These are phyloP conservation scores for Cryphonectria radicalis DNA, from an alignment of 2,329 filamentous ascomycete genomes.

Conservation along the genomic window DNA sequence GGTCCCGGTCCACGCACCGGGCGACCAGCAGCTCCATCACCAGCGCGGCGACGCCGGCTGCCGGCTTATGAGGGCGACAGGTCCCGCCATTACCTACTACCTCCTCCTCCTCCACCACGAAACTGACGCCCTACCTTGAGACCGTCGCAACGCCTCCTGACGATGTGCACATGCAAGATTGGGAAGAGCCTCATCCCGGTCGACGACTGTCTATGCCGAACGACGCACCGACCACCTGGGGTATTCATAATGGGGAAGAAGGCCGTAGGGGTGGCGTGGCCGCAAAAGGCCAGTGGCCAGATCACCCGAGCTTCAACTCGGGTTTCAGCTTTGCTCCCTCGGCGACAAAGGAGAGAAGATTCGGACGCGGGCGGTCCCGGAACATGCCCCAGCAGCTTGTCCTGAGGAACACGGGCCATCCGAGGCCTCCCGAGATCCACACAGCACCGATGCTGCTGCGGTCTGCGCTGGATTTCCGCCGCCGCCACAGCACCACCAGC, in stretches of 20 bases:
- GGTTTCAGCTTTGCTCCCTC: conserved; percentile 27
- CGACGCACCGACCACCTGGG: conserved; percentile 34
- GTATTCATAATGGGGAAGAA: conserved; percentile 33
- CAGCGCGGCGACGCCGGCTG: conserved; percentile 24
- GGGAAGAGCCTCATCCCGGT: conserved; percentile 54
- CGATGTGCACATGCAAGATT: conserved; percentile 36
- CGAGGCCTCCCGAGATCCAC: conserved; percentile 23
- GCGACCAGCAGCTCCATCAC: conserved; percentile 39
- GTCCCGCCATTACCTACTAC: conserved; percentile 55
- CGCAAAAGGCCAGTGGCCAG: conserved; percentile 47
- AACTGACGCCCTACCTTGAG: conserved; percentile 31
- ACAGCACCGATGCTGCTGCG: conserved; percentile 26
- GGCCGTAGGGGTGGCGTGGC: conserved; percentile 50
- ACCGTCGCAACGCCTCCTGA: conserved; percentile 32
- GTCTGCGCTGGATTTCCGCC: conserved; percentile 7
- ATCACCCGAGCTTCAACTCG: conserved; percentile 16
- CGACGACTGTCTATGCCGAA: conserved; percentile 43
- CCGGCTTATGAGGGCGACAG: conserved; percentile 60
- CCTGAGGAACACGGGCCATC: conserved; percentile 16
- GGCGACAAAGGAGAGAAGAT: conserved; percentile 27
- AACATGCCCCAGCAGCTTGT: conserved; percentile 21
- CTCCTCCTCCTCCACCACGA: conserved; percentile 32
- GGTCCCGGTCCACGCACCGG: conserved; percentile 51
- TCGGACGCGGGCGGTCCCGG: conserved; percentile 27
- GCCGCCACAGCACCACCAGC: conserved; percentile 9